These are phyloP conservation scores for Pseudogymnoascus sp. DNA, from an alignment of 2,329 filamentous ascomycete species.

Conservation along the genomic window DNA sequence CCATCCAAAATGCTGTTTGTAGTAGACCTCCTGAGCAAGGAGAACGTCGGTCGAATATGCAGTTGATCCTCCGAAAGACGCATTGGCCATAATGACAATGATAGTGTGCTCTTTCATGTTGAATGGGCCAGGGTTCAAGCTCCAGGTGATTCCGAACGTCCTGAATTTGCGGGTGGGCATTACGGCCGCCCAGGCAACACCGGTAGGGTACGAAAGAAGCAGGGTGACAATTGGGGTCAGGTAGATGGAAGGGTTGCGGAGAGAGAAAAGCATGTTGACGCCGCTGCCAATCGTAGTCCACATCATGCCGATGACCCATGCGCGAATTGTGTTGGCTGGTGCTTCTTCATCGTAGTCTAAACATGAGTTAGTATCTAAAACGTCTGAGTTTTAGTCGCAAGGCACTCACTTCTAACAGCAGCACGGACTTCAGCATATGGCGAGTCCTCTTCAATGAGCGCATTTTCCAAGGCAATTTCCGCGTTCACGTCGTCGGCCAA, in stretches of 20 bases:
- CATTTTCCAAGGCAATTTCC: slow-evolving; percentile 31
- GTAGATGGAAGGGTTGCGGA: slow-evolving; percentile 30
- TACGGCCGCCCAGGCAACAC: slow-evolving; percentile 48
- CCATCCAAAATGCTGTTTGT: slow-evolving; percentile 60
- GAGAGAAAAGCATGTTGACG: slow-evolving; percentile 27
- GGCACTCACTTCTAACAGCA: slow-evolving; percentile 50
- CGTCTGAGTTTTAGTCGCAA: slow-evolving; percentile 47
- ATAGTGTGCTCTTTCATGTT: slow-evolving; percentile 65
- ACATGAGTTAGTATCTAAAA: slow-evolving; percentile 16
- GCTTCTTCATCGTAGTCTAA: slow-evolving; percentile 49
- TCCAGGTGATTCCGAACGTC: slow-evolving; percentile 48
- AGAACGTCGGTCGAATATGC: slow-evolving; percentile 67
- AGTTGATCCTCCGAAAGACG: slow-evolving; percentile 19
- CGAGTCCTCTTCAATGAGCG: slow-evolving; percentile 47
- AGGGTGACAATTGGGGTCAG: slow-evolving; percentile 33
- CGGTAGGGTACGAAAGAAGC: slow-evolving; percentile 36
- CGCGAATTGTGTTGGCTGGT: slow-evolving; percentile 58
- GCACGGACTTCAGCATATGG: slow-evolving; percentile 55
- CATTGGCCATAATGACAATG: slow-evolving; percentile 55
- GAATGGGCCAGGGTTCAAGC: slow-evolving; percentile 61
- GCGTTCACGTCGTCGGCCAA: slow-evolving; percentile 26
- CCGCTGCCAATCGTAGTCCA: slow-evolving; percentile 16
- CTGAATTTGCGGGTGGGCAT: slow-evolving; percentile 25
- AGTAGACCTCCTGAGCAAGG: slow-evolving; percentile 63
- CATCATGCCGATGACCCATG: slow-evolving; percentile 43